Conservation (phyloP, 371 early-diverging fungal genomes). For the Polyrhizophydium stewartii region DNA sequence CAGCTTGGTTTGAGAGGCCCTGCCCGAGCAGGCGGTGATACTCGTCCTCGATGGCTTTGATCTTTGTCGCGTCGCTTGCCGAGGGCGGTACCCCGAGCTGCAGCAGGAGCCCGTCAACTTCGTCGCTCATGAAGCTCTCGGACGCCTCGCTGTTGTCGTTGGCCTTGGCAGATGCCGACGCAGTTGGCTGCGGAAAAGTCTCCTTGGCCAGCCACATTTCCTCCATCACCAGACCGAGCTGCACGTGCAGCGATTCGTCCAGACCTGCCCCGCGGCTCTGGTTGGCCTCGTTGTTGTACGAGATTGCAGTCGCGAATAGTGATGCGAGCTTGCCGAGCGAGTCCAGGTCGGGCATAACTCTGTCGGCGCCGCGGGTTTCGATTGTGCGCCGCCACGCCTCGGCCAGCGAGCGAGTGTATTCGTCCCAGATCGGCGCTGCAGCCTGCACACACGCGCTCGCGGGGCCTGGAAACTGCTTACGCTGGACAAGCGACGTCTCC, state of each 20-base stretch:
- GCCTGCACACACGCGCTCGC: conserved; percentile 5
- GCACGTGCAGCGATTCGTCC: conserved; percentile 21
- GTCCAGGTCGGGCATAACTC: conserved; percentile 5
- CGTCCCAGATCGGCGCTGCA: background rate
- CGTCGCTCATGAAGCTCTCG: conserved; percentile 34
- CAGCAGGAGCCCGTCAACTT: conserved; percentile 34
- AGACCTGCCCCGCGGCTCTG: conserved; percentile 3
- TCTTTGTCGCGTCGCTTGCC: conserved; percentile 25
- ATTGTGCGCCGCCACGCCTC: background rate
- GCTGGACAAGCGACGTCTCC: conserved; percentile 22
- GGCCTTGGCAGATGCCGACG: background rate
- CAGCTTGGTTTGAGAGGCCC: conserved; percentile 21
- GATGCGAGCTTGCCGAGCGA: conserved; percentile 3
- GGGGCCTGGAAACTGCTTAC: conserved; percentile 2
- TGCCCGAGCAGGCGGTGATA: conserved; percentile 26
- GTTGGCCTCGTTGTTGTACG: conserved; percentile 10
- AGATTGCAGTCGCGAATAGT: conserved; percentile 21
- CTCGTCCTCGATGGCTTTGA: conserved; percentile 38
- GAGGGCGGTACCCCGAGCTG: conserved; percentile 25
- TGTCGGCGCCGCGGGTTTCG: conserved; percentile 9
- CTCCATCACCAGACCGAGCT: conserved; percentile 22
- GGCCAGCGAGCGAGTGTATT: conserved; percentile 9
- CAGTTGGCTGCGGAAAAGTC: conserved; percentile 14
- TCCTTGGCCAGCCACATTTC: conserved; percentile 11
- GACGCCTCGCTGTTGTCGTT: conserved; percentile 22